Conservation (phyloP, 805 yeast species). For the Metschnikowia matae region DNA sequence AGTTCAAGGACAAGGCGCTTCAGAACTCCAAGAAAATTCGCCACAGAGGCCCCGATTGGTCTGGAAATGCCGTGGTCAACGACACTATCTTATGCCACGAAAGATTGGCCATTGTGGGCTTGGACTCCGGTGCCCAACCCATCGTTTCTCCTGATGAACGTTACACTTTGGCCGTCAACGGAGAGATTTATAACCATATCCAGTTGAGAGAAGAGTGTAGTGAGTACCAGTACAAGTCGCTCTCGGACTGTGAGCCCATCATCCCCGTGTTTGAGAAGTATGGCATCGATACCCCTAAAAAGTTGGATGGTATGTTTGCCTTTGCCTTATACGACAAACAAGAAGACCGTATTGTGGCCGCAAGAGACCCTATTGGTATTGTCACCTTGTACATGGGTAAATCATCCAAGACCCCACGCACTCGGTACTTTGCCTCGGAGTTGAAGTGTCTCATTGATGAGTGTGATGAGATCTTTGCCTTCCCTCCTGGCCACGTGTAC, state of each 20-base stretch:
- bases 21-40: slow-evolving; percentile 89
- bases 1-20: slow-evolving; percentile 82
- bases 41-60: slow-evolving; percentile 99
- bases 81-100: slow-evolving; percentile 86
- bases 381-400: slow-evolving; percentile 96
- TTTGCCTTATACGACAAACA: slow-evolving; percentile 84
- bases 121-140: slow-evolving; percentile 98
- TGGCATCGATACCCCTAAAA: slow-evolving; percentile 84
- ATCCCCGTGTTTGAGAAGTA: slow-evolving; percentile 87
- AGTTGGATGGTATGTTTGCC: slow-evolving; percentile 98
- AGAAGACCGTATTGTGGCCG: slow-evolving; percentile 87
- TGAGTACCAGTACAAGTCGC: slow-evolving; percentile 75
- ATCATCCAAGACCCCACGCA: slow-evolving; percentile 59
- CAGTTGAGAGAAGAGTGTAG: slow-evolving; percentile 71
- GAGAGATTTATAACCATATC: slow-evolving; percentile 97
- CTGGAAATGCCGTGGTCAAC: slow-evolving; percentile 87
- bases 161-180: slow-evolving; percentile 82
- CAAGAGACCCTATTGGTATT: slow-evolving; percentile 98
- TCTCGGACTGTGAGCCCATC: slow-evolving; percentile 96
- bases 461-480: slow-evolving; percentile 87
- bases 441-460: slow-evolving; percentile 90
- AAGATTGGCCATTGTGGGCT: slow-evolving; percentile 95
- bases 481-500: slow-evolving; percentile 98
- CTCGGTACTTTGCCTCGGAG: slow-evolving; percentile 90
- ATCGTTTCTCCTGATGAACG: slow-evolving; percentile 75